Percentiles rank a stretch among this genome's conserved stretches.
Conservation (phyloP, 495 filamentous ascomycete genomes). For the Aspergillus wentii region DNA sequence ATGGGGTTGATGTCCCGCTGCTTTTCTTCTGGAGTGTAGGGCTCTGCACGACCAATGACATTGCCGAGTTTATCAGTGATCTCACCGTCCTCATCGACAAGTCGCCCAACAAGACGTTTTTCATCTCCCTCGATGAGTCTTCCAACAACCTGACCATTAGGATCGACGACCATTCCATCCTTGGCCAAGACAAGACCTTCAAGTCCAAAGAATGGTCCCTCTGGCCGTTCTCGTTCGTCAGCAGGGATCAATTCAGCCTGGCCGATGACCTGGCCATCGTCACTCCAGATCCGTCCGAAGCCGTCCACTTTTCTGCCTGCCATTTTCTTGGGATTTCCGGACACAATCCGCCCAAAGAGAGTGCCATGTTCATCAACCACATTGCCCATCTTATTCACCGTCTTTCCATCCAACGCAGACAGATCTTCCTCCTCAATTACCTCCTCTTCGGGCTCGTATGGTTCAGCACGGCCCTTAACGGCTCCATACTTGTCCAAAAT, state of each 20-base stretch:
- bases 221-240: slow-evolving; percentile 56
- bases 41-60: slow-evolving; percentile 65
- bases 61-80: slow-evolving; percentile 71
- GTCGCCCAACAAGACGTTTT: slow-evolving; percentile 60
- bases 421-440: slow-evolving; percentile 15
- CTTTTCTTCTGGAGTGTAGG: slow-evolving; percentile 65
- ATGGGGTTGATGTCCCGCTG: slow-evolving; percentile 56
- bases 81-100: slow-evolving; percentile 76
- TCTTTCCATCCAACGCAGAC: slow-evolving; percentile 49
- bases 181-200: slow-evolving; percentile 59
- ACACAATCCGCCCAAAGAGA: slow-evolving; percentile 66
- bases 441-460: slow-evolving; percentile 25
- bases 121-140: slow-evolving; percentile 61
- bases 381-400: slow-evolving; percentile 74
- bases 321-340: slow-evolving; percentile 59
- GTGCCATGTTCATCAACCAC: slow-evolving; percentile 63
- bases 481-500: slow-evolving; percentile 70
- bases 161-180: slow-evolving; percentile 62
- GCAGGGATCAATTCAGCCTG: slow-evolving; percentile 66
- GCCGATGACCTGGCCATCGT: slow-evolving; percentile 68
- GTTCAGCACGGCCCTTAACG: slow-evolving; percentile 63
- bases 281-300: slow-evolving; percentile 67
- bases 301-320: slow-evolving; percentile 70
- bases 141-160: slow-evolving; percentile 58
- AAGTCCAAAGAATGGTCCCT: slow-evolving; percentile 69